Evolutionary conservation across 768 basidiomycete genomes (phyloP), one percentile per base, ranked within the genome.

Genomic region (Lactifluus subvellereus): DNA sequence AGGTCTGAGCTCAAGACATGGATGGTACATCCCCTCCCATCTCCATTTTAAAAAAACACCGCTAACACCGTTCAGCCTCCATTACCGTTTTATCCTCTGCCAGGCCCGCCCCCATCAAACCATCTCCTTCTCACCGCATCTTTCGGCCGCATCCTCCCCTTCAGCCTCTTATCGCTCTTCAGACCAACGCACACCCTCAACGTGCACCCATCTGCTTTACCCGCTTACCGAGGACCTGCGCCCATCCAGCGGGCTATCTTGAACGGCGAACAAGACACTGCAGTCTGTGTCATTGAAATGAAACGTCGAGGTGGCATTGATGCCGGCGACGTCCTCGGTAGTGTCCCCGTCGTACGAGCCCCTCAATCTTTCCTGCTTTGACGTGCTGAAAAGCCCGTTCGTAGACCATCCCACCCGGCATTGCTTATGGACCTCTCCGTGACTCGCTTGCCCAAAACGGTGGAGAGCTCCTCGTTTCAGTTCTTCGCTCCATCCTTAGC

Each of bases 131-230:
- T 98, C 6, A 94, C 94, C 0, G 91, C 94, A 6, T 96, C 94
- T 0, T 96, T 96, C 66, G 94, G 94, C 0, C 87, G 89, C 51
- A 93, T 95, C 67, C 80, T 98, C 13, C 82, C 91, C 0, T 71
- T 77, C 5, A 69, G 77, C 2, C 76, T 89, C 57, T 82, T 97
- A 16, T 70, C 77, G 14, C 76, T 80, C 45, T 96, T 96, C 69
- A 79, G 75, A 0, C 76, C 77, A 0, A 69, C 73, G 0, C 81
- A 83, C 51, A 77, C 88, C 27, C 77, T 98, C 42, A 97, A 98
- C 69, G 84, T 98, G 6, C 94, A 98, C 69, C 93, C 94, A 0
- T 95, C 94, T 40, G 76, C 93, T 0, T 80, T 98, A 38, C 94
- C 94, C 0, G 77, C 80, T 32, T 94, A 91, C 72, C 85, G 94